Evolutionary conservation across 345 rosid genomes (phyloP).

Genomic region (Sisymbrium irio): DNA sequence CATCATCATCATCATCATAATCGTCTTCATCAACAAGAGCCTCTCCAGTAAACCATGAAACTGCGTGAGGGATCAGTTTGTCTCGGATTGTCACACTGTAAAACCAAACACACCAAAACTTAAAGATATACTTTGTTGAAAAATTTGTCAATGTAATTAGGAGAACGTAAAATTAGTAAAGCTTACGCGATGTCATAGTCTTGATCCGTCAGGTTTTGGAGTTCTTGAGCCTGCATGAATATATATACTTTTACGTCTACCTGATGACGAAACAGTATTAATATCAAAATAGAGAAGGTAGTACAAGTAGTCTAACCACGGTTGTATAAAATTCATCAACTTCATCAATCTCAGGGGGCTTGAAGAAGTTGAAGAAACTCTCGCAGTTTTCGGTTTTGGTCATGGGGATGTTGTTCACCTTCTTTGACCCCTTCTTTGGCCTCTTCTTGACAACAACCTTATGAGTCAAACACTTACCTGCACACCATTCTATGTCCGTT

Average conservation of each 20-base stretch:
- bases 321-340: slow-evolving; percentile 49
- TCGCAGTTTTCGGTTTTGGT: slow-evolving; percentile 83
- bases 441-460: slow-evolving; percentile 70
- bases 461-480: slow-evolving; percentile 89
- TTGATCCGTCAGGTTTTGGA: slow-evolving; percentile 81
- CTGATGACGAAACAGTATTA: not conserved
- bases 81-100: slow-evolving; percentile 78
- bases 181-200: slow-evolving; percentile 89
- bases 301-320: not conserved
- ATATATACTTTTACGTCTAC: not conserved
- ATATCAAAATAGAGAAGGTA: not conserved
- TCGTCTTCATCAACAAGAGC: slow-evolving; percentile 64
- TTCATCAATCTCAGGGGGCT: slow-evolving; percentile 82
- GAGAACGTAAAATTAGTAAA: slow-evolving; percentile 11
- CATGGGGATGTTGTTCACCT: slow-evolving; percentile 59
- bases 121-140: not conserved
- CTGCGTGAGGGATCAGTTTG: slow-evolving; percentile 89
- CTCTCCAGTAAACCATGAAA: slow-evolving; percentile 95
- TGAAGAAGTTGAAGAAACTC: slow-evolving; percentile 92
- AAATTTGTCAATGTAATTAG: not conserved
- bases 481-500: slow-evolving; percentile 93
- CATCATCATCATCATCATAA: slow-evolving; percentile 22
- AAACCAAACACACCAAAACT: not conserved
- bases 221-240: slow-evolving; percentile 57
- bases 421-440: slow-evolving; percentile 84